Conservation (phyloP, 768 basidiomycete genomes). For the Zangia roseola region DNA sequence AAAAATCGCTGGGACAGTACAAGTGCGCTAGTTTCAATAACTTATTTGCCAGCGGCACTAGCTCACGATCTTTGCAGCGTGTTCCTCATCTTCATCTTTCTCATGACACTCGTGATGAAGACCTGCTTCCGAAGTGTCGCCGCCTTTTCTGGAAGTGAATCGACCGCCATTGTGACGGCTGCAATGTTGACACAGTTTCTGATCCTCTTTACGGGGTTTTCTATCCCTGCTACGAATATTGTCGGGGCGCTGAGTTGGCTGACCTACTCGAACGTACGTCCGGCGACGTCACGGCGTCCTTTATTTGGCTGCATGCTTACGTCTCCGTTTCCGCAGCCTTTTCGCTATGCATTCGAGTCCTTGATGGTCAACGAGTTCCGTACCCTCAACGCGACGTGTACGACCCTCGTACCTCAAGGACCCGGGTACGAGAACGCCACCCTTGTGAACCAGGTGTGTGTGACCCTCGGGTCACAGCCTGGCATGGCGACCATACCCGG, state of each 20-base stretch:
- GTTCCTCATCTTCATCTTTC: slow-evolving; percentile 52
- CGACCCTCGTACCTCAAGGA: slow-evolving; percentile 32
- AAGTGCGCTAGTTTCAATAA: slow-evolving; percentile 13
- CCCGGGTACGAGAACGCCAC: slow-evolving; percentile 34
- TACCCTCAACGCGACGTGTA: slow-evolving; percentile 35
- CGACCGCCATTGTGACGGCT: slow-evolving; percentile 43
- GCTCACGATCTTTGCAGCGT: slow-evolving; percentile 46
- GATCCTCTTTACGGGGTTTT: slow-evolving; percentile 44
- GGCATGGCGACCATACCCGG: slow-evolving; percentile 43
- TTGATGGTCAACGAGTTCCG: slow-evolving; percentile 51
- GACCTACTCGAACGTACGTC: slow-evolving; percentile 21
- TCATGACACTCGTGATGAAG: slow-evolving; percentile 63
- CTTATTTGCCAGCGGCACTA: slow-evolving; percentile 24
- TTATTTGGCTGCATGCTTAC: slow-evolving; percentile 30
- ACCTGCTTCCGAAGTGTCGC: slow-evolving; percentile 70
- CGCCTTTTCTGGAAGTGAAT: slow-evolving; percentile 50
- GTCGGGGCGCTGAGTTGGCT: slow-evolving; percentile 18
- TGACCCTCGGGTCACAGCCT: slow-evolving; percentile 38
- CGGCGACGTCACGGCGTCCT: slow-evolving; percentile 39
- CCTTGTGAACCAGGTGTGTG: slow-evolving; percentile 43
- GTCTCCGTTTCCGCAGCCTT: slow-evolving; percentile 28
- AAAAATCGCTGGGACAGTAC: slow-evolving; percentile 18
- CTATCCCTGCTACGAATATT: slow-evolving; percentile 23
- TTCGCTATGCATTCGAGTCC: slow-evolving; percentile 25
- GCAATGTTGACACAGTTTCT: slow-evolving; percentile 37